Evolutionary conservation across 2,329 filamentous ascomycete species (phyloP), one percentile per base, ranked within the genome.

Genomic region (Scopulariopsis brevicaulis): DNA sequence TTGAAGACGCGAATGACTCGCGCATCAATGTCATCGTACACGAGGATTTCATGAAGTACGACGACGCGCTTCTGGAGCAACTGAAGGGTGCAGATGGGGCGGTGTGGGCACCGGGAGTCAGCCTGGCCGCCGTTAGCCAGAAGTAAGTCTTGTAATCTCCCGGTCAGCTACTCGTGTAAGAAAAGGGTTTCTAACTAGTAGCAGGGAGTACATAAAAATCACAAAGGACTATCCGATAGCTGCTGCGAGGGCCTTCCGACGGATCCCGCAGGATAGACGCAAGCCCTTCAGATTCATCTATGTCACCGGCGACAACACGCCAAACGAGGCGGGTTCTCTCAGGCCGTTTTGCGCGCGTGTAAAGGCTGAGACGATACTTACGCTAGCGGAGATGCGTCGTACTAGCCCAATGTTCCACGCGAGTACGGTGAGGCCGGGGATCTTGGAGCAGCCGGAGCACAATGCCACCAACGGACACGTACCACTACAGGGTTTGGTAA

Each of bases 31-130:
- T 90, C 58, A 84, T 90, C 61, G 72, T 85, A 20, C 86, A 90
- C 65, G 75, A 79, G 18, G 84, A 91, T 67, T 91, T 87, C 65
- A 69, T 72, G 14, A 73, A 68, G 1, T 91, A 89, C 66, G 77
- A 80, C 40, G 64, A 77, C 0, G 73, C 74, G 0, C 63, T 90
- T 2, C 74, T 90, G 11, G 62, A 70, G 25, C 74, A 85, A 65
- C 73, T 92, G 0, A 74, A 77, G 56, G 86, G 81, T 24, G 87
- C 87, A 0, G 72, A 78, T 8, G 87, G 84, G 1, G 87, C 83
- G 60, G 84, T 91, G 1, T 92, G 88, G 88, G 87, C 88, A 0
- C 74, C 86, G 53, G 87, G 88, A 0, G 82, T 85, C 54, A 83
- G 80, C 60, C 79, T 84, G 64, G 81, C 69, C 12, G 71, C 77